Evolutionary conservation across 176 grass and related monocot species (phyloP).

Genomic region (Carex scoparia): DNA sequence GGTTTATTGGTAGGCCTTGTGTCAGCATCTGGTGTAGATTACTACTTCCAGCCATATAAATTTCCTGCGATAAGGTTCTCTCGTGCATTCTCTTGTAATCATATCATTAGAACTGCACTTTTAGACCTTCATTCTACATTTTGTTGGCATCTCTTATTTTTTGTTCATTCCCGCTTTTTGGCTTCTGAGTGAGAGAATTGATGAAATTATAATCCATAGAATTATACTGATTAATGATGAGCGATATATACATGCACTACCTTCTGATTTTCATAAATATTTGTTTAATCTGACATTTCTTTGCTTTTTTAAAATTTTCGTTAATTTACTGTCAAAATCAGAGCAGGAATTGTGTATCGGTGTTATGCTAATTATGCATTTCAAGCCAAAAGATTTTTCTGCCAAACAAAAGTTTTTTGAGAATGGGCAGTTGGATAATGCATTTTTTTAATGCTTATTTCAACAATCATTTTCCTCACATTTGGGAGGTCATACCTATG

Average conservation of each 20-base stretch:
- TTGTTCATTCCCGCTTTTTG: too few relatives aligned
- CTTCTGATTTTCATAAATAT: background rate
- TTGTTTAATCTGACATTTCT: background rate
- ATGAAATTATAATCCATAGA: conserved; percentile 15
- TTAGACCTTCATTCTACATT: too few relatives aligned
- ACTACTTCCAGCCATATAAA: too few relatives aligned
- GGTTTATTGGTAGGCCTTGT: too few relatives aligned
- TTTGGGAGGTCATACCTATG: background rate
- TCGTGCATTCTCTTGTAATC: too few relatives aligned
- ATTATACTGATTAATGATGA: background rate
- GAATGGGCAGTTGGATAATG: conserved; percentile 69
- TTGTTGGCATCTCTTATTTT: too few relatives aligned
- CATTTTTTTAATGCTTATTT: conserved; percentile 31
- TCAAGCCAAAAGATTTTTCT: conserved; percentile 60
- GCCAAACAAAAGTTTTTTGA: conserved; percentile 41
- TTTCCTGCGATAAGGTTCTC: too few relatives aligned
- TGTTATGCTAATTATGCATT: conserved; percentile 36
- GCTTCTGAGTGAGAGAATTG: background rate
- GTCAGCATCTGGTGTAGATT: too few relatives aligned
- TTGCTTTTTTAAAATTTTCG: background rate
- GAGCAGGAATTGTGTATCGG: conserved; percentile 67
- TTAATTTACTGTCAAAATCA: background rate
- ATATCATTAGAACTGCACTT: too few relatives aligned
- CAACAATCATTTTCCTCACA: conserved; percentile 87
- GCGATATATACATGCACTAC: background rate